These are phyloP conservation scores for Fraxinus pennsylvanica DNA, from an alignment of 257 asterid species.

Conservation along the genomic window DNA sequence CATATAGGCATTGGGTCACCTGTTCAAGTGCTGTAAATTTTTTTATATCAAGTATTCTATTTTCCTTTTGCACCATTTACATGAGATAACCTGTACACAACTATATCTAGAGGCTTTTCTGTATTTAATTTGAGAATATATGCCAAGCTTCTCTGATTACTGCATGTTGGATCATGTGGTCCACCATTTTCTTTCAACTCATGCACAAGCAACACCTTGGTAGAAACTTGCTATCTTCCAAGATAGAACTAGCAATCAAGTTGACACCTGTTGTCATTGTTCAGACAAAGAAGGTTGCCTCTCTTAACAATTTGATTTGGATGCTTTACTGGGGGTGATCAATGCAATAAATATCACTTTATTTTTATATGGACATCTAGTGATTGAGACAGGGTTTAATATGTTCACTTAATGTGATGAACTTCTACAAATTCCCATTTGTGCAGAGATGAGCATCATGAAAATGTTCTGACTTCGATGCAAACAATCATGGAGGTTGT, in stretches of 20 bases:
- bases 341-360: neutral
- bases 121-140: neutral
- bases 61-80: neutral
- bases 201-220: constrained; percentile 4
- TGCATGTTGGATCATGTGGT: neutral
- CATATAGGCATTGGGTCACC: neutral
- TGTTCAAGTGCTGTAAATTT: neutral
- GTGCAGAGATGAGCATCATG: constrained; percentile 48
- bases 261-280: constrained; percentile 1
- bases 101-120: neutral
- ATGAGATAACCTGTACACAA: neutral
- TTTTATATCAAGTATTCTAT: neutral
- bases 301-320: neutral
- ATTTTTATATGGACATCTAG: neutral
- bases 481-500: constrained; percentile 86
- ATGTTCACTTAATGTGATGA: constrained; percentile 55
- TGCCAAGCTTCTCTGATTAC: neutral
- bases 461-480: constrained; percentile 84
- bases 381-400: neutral
- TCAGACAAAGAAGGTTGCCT: constrained; percentile 8
- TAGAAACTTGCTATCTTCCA: constrained; percentile 16
- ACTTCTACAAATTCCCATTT: constrained; percentile 14
- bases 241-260: constrained; percentile 8
- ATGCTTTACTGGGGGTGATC: constrained; percentile 15
- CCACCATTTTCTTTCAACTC: neutral